Percentiles rank a stretch among this genome's conserved stretches.
phyloP scores from a whole-genome alignment of 768 basidiomycete genomes.

The Daedaleopsis nitida region DNA sequence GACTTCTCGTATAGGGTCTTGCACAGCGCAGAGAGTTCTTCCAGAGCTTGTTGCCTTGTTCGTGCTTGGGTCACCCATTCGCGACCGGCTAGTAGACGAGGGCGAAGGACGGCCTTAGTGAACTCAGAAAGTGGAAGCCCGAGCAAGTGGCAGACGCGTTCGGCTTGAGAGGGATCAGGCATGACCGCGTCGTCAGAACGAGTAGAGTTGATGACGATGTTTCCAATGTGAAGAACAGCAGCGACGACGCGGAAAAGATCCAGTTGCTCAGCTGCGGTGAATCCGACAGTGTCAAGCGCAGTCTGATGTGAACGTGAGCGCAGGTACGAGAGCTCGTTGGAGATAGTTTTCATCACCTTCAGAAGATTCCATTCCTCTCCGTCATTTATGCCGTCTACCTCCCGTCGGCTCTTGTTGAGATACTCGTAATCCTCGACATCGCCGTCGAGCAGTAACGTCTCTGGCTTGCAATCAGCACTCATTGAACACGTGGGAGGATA shows the following conservation, averaged over 20 bases:
- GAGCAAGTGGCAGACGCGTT: conserved; percentile 86
- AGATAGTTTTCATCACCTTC: conserved; percentile 49
- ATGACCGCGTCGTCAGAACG: conserved; percentile 79
- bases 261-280: conserved; percentile 79
- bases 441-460: conserved; percentile 72
- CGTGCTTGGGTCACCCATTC: conserved; percentile 97
- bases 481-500: conserved; percentile 1
- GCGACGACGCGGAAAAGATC: conserved; percentile 95
- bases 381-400: conserved; percentile 97
- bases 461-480: conserved; percentile 38
- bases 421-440: conserved; percentile 84
- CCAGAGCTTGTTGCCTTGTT: conserved; percentile 87
- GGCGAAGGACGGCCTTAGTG: conserved; percentile 83
- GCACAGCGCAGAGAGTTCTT: conserved; percentile 88
- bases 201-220: conserved; percentile 80
- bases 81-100: conserved; percentile 89
- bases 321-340: not conserved
- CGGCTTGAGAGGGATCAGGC: conserved; percentile 83
- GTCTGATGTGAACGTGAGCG: conserved; percentile 42
- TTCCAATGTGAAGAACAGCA: conserved; percentile 93
- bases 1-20: conserved; percentile 98
- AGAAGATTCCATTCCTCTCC: conserved; percentile 82
- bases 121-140: conserved; percentile 89
- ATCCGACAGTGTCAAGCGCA: conserved; percentile 89
- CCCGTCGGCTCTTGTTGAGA: conserved; percentile 83